Conservation (phyloP, 2,329 filamentous ascomycete genomes). For the Onygena corvina region DNA sequence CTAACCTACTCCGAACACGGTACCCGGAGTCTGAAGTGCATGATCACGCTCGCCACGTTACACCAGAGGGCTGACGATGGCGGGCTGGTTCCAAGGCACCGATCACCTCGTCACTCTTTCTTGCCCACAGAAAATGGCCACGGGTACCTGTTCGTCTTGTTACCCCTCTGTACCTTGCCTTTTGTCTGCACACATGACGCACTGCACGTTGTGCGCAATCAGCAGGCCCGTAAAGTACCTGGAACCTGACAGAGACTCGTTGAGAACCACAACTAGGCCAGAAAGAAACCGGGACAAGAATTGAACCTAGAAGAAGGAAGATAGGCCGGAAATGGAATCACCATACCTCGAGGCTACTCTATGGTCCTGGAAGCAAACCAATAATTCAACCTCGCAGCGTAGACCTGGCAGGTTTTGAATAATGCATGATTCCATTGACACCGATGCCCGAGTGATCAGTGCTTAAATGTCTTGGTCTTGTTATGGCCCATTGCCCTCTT, state of each 20-base stretch:
- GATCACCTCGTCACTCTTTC: background rate
- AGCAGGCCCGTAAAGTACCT: background rate
- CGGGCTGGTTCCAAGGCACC: slow-evolving; percentile 3
- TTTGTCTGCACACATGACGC: background rate
- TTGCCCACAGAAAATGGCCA: background rate
- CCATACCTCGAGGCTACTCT: background rate
- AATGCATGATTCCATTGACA: background rate
- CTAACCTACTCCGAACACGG: background rate
- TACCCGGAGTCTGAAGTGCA: background rate
- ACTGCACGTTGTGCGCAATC: background rate
- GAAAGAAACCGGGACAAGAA: background rate
- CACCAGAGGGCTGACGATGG: slow-evolving; percentile 2
- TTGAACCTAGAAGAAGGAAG: background rate
- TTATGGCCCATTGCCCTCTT: background rate
- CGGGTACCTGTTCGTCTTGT: background rate
- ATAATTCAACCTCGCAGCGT: background rate
- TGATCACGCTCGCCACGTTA: background rate
- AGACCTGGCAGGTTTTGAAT: background rate
- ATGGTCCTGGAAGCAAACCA: too few relatives aligned
- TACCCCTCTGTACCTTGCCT: background rate
- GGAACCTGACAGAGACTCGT: slow-evolving; percentile 3
- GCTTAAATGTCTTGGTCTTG: background rate
- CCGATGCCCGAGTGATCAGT: background rate
- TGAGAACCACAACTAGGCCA: background rate
- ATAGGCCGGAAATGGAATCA: background rate